phyloP scores from a whole-genome alignment of 352 stramenopile genomes.

The Globisporangium megalacanthum region DNA sequence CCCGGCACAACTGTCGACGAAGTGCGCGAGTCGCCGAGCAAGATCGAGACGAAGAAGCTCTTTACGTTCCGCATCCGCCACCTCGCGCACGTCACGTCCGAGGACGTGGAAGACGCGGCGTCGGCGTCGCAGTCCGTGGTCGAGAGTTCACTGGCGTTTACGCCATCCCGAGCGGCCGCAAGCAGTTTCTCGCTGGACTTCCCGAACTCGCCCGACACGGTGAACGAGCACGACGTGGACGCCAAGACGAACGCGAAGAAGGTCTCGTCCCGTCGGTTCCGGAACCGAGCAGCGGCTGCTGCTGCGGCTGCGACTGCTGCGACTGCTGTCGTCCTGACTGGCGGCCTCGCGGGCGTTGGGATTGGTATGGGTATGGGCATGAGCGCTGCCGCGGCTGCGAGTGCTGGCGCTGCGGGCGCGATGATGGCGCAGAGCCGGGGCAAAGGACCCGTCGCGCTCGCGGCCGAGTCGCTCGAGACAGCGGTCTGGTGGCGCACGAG shows the following conservation, averaged over 20 bases:
- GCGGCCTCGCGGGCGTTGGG: conserved; percentile 65
- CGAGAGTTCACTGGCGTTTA: conserved; percentile 27
- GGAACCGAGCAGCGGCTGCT: conserved; percentile 51
- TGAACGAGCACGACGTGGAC: conserved; percentile 35
- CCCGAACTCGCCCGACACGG: conserved; percentile 20
- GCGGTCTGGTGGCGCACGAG: conserved; percentile 84
- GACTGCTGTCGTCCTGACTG: conserved; percentile 73
- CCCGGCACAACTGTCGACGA: conserved; percentile 80
- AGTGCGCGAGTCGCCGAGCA: conserved; percentile 77
- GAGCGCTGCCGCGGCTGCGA: conserved; percentile 68
- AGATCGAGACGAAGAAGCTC: conserved; percentile 84
- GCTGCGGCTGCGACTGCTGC: conserved; percentile 69
- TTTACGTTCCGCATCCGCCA: conserved; percentile 82
- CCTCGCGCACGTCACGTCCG: conserved; percentile 32
- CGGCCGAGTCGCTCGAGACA: conserved; percentile 77
- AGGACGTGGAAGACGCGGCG: conserved; percentile 16
- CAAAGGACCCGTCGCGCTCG: conserved; percentile 67
- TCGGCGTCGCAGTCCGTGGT: conserved; percentile 15
- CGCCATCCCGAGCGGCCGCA: conserved; percentile 11
- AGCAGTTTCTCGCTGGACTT: conserved; percentile 8
- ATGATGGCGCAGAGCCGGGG: conserved; percentile 70
- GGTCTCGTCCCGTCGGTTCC: conserved; percentile 46
- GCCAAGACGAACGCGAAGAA: conserved; percentile 40
- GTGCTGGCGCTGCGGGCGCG: conserved; percentile 57
- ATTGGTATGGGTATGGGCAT: conserved; percentile 82